Base-by-base conservation (phyloP, 2,329 filamentous ascomycete genomes). In the Xylariaceae sp. region DNA sequence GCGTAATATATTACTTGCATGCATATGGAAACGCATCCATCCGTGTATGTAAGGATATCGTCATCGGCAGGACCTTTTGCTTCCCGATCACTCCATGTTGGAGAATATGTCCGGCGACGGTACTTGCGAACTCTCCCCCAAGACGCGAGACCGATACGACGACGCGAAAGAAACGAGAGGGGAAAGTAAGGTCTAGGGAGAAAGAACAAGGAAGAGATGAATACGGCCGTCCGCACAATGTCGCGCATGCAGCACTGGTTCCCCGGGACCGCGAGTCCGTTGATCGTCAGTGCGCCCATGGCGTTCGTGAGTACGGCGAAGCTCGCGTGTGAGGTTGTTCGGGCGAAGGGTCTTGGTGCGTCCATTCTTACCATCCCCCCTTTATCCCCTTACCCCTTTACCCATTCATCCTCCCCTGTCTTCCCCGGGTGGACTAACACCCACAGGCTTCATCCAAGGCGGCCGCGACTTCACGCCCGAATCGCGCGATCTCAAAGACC, bases 211-310 rank as follows among this genome's bases (percentile, higher is more conserved):
- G 17, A n/a, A 17, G 44, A 5, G 11, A 17, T 3, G 13, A 17
- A 7, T 30, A 30, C 23, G 1, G 23, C 23, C 23, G 23, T 30
- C 23, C 23, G 3, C 44, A 15, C 9, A 18, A 53, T 30, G 51
- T 62, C 66, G 34, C 65, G 70, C 6, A 72, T 69, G 69, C 65
- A 65, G 59, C 60, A 61, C 23, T 73, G 71, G 68, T 77, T 77
- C 59, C 74, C 75, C 3, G 70, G 71, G 57, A 73, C 72, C 15
- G 62, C 68, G 4, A 64, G 66, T 18, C 77, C 77, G 17, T 63
- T 78, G 9, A 66, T 78, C 44, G 67, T 77, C 52, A 74, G 70
- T 48, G 77, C 76, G 7, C 76, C 76, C 9, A 76, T 79, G 75
- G 71, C 73, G 9, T 70, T 68, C 51, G 66, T 74, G 35, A 64